A percentile compares a stretch with the other conserved stretches of the same genome.
These are phyloP conservation scores for Helenozyma baotianmanensis DNA, from an alignment of 805 yeast genomes.

Conservation along the genomic window DNA sequence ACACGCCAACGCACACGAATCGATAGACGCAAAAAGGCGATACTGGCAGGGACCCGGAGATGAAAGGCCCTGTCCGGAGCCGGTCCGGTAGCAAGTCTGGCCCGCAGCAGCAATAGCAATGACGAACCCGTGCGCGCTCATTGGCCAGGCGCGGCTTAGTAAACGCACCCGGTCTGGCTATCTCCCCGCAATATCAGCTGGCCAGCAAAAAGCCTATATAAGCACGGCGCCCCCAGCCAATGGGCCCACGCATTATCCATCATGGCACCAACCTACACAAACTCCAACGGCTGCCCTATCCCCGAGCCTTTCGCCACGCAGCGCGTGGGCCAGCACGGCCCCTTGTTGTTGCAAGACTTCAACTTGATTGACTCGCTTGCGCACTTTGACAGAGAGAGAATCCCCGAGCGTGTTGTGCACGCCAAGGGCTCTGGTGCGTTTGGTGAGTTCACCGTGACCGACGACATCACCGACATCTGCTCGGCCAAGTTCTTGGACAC, in stretches of 20 bases:
- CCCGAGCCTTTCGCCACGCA: constrained; percentile 74
- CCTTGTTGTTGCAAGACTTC: constrained; percentile 76
- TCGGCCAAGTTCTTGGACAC: constrained; percentile 24
- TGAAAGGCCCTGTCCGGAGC: too few species aligned
- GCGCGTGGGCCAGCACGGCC: constrained; percentile 72
- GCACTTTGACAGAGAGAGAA: constrained; percentile 85
- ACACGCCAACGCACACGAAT: too few species aligned
- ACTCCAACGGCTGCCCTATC: constrained; percentile 73
- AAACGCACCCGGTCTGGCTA: constrained; percentile 9
- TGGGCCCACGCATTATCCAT: neutral
- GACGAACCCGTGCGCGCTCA: constrained; percentile 3
- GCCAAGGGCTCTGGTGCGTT: constrained; percentile 93
- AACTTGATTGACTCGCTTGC: constrained; percentile 76
- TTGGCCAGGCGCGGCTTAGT: constrained; percentile 9
- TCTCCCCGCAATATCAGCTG: constrained; percentile 7
- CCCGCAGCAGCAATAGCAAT: too few species aligned
- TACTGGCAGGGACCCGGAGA: too few species aligned
- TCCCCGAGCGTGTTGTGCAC: constrained; percentile 90
- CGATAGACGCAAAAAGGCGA: too few species aligned
- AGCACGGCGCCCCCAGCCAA: neutral
- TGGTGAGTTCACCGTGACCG: constrained; percentile 83
- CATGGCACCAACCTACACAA: constrained; percentile 61
- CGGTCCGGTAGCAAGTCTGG: too few species aligned
- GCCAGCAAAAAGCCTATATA: constrained; percentile 1
- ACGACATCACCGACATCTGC: constrained; percentile 33